A percentile compares a stretch with the other conserved stretches of the same genome.
Evolutionary conservation across 257 asterid species (phyloP).

Genomic region (Haberlea rhodopensis): DNA sequence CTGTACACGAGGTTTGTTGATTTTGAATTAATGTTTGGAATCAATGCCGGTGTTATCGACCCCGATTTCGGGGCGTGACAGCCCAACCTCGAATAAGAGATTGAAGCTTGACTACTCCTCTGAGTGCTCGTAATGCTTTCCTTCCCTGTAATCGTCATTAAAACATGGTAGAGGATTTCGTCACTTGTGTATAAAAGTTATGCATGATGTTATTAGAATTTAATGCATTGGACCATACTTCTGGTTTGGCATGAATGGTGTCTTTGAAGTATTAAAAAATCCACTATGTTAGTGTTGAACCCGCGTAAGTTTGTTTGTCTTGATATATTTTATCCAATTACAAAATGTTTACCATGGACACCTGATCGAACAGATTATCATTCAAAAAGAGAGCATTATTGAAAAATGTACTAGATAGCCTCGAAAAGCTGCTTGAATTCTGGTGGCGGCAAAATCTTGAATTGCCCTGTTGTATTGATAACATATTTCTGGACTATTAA

Average conservation of each 20-base stretch:
- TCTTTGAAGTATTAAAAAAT: constrained; percentile 8
- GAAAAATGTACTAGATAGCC: constrained; percentile 63
- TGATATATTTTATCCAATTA: not conserved
- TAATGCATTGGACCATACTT: not conserved
- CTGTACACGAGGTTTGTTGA: too few species aligned
- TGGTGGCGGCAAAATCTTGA: constrained; percentile 51
- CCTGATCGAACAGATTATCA: not conserved
- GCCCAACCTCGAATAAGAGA: constrained; percentile 93
- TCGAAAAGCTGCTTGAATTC: constrained; percentile 77
- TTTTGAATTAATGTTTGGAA: too few species aligned
- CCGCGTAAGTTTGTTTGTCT: not conserved
- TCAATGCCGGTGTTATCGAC: too few species aligned
- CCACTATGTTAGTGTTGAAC: not conserved
- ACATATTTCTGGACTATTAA: constrained; percentile 10
- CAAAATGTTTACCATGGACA: not conserved
- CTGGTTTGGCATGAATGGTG: not conserved
- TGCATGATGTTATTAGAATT: constrained; percentile 1
- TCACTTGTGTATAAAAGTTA: not conserved
- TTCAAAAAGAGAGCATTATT: not conserved
- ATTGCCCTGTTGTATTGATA: constrained; percentile 24
- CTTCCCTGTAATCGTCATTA: constrained; percentile 52
- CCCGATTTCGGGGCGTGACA: too few species aligned
- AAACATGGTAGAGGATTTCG: constrained; percentile 1
- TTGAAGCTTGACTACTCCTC: constrained; percentile 87
- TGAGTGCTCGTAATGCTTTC: constrained; percentile 80